Conservation (phyloP, 1,284 basidiomycete genomes). For the Lentinula novae-zelandiae region DNA sequence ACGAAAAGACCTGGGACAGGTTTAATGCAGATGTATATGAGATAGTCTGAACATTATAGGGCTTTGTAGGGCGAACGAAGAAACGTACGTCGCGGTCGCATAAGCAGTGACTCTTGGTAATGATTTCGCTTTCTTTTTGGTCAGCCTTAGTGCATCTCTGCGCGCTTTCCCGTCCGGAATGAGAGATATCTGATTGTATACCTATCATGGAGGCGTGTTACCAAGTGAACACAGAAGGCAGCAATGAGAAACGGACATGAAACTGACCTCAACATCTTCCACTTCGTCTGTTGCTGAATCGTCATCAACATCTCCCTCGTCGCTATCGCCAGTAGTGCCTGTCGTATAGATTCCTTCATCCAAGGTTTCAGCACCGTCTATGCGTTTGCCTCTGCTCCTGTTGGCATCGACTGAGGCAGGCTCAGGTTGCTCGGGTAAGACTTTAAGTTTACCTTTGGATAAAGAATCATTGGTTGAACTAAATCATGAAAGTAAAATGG, state of each 20-base stretch:
- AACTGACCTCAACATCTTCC: conserved; percentile 63
- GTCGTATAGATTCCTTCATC: conserved; percentile 44
- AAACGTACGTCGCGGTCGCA: conserved; percentile 81
- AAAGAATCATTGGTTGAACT: not conserved
- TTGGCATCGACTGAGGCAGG: conserved; percentile 32
- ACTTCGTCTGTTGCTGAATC: conserved; percentile 43
- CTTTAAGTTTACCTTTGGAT: conserved; percentile 74
- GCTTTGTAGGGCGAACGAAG: not conserved
- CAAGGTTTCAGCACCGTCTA: conserved; percentile 28
- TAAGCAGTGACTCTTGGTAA: conserved; percentile 95
- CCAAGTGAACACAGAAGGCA: conserved; percentile 6
- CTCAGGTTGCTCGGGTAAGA: conserved; percentile 89
- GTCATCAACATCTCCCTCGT: conserved; percentile 73
- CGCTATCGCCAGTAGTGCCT: conserved; percentile 59
- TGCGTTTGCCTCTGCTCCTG: conserved; percentile 19
- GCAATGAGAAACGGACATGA: not conserved
- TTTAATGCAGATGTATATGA: not conserved
- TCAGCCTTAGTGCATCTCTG: conserved; percentile 84
- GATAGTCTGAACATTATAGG: no score
- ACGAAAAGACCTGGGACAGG: conserved; percentile 69
- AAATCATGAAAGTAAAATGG: not conserved
- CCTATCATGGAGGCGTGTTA: conserved; percentile 36
- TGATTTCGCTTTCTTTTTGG: conserved; percentile 92
- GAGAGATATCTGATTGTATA: conserved; percentile 85
- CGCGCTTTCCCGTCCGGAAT: conserved; percentile 94